Base-by-base conservation (phyloP, 768 basidiomycete species). In the Strobilomyces dryophilus region DNA sequence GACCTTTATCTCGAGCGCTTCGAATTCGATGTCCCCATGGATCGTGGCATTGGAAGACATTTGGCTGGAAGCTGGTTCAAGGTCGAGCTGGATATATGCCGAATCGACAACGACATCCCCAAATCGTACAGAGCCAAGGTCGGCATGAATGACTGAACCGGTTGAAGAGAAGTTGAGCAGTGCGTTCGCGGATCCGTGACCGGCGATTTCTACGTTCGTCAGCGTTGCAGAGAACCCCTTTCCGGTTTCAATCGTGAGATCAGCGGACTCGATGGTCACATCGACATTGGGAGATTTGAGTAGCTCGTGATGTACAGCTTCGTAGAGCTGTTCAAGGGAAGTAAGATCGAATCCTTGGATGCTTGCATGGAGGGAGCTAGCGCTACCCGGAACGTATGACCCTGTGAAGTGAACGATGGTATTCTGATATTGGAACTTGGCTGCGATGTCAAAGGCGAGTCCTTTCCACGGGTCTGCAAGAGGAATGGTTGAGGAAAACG, bases 191-290 rank as follows among this genome's bases (percentile, higher is more conserved):
- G 53, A 42, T 37, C 34, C 27, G 8, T 49, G 43, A 24, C 53
- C 53, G 4, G 41, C 53, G 15, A 53, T 49, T 5, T 18, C 44
- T 18, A 53, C 20, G 14, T 53, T 45, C 11, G 41, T 39, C 42
- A 53, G 24, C 8, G 20, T 44, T 17, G 41, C 41, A 37, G 53
- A 53, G 20, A 53, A 53, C 14, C 53, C 53, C 5, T 39, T 29
- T 15, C 15, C 20, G 12, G 53, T 49, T 10, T 20, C 34, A 12
- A 53, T 31, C 10, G 41, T 36, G n/a, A 53, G 18, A n/a, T 44
- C 47, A 14, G 47, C 53, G 15, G 53, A 49, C 35, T 45, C 32
- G 8, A 53, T 53, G 24, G 53, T 49, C 18, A 53, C 53, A 20
- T 49, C 42, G 10, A 53, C 41, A 3, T 24, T 36, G 8, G 53